Percentiles rank a stretch among this genome's conserved stretches.
phyloP scores from a whole-genome alignment of 257 asterid genomes.

The Solanum neorickii region DNA sequence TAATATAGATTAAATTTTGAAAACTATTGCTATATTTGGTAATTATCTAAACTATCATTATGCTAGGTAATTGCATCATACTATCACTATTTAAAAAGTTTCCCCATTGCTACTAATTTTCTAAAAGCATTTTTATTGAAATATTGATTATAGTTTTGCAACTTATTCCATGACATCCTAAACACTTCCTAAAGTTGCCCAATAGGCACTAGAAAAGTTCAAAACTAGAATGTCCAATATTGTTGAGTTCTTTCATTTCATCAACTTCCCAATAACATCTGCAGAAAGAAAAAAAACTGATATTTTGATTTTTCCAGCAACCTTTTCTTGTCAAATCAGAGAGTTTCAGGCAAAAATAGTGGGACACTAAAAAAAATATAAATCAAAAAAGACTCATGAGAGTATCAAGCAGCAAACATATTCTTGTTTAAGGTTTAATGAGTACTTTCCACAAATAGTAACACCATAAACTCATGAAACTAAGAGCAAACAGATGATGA shows the following conservation, averaged over 20 bases:
- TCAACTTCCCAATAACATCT: background rate
- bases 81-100: background rate
- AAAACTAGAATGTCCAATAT: background rate
- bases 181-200: background rate
- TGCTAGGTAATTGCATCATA: background rate
- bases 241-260: background rate
- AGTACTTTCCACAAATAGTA: background rate
- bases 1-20: too few relatives aligned
- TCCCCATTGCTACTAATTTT: background rate
- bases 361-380: background rate
- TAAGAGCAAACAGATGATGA: background rate
- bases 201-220: background rate
- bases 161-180: background rate
- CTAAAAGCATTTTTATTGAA: background rate
- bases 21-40: background rate
- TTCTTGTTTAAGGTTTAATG: background rate
- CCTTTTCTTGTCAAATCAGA: background rate
- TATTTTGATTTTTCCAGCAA: background rate
- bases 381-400: background rate
- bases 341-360: background rate
- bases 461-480: background rate
- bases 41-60: background rate
- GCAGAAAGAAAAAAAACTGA: background rate
- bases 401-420: background rate
- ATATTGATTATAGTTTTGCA: background rate